Evolutionary conservation across 495 filamentous ascomycete genomes (phyloP), one percentile per base, ranked within the genome.

Genomic region (Penicillium roqueforti): DNA sequence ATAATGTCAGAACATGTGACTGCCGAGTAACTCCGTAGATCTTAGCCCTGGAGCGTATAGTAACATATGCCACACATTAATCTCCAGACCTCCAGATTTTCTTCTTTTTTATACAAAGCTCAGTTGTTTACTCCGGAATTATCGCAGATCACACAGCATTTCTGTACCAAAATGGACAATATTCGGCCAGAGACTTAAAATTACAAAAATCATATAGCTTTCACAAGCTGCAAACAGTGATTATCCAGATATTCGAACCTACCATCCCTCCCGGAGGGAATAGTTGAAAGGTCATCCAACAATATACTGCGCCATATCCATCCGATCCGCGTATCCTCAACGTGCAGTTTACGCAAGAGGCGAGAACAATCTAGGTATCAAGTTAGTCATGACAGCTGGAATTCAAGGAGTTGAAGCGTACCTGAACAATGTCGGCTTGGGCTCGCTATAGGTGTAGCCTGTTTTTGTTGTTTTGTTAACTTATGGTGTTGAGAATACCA

Each of bases 381-480:
- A 25, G 59, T 65, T 65, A 68, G 61, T 25, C 47, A 49, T 45
- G 16, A 31, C n/a, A 10, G 31, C 19, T 14, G 9, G 25, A 14
- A 37, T 20, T 13, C n/a, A 44, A 14, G 34, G 39, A 31, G 45
- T 14, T 13, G 29, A 56, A 48, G 42, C 10, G 46, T 60, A 97
- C 92, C 91, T 86, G 76, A 98, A 95, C 63, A 97, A 70, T n/a
- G 89, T 86, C 16, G 93, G 93, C 67, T 86, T 83, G 19, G 93
- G 93, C 62, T 90, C 86, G 78, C 92, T 97, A 67, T 87, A 85
- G 39, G 92, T 92, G 76, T 96, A 98, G 57, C 93, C 91, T 95
- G 64, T 63, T 53, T 51, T 37, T 26, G 22, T 25, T 3, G 14
- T 26, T 29, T 65, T 38, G 66, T 53, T 54, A 60, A 19, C 20